A percentile compares a stretch with the other conserved stretches of the same genome.
These are phyloP conservation scores for Neopestalotiopsis rosae DNA, from an alignment of 2,329 filamentous ascomycete genomes.

Conservation along the genomic window DNA sequence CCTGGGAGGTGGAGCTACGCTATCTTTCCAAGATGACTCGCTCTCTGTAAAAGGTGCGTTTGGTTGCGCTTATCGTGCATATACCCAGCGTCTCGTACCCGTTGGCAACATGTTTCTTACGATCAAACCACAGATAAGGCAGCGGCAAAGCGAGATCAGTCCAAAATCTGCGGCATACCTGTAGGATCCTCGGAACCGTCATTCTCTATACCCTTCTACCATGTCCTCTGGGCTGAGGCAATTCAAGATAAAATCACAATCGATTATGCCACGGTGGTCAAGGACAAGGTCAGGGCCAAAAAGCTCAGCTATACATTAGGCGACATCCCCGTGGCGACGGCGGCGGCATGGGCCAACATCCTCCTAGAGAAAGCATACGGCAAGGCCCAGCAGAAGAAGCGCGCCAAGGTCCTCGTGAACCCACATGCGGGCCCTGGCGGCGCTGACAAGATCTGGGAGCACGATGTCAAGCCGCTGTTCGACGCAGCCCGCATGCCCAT, in stretches of 20 bases:
- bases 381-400: slow-evolving; percentile 69
- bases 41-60: slow-evolving; percentile 12
- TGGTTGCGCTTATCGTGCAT: not conserved
- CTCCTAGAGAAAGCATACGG: slow-evolving; percentile 76
- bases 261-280: slow-evolving; percentile 70
- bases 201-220: slow-evolving; percentile 72
- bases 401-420: slow-evolving; percentile 89
- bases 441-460: slow-evolving; percentile 75
- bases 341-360: slow-evolving; percentile 64
- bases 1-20: not conserved
- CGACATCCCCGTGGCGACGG: slow-evolving; percentile 45
- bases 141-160: slow-evolving; percentile 27
- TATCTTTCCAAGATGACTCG: slow-evolving; percentile 2
- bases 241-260: slow-evolving; percentile 67
- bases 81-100: too few relatives aligned
- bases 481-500: slow-evolving; percentile 79
- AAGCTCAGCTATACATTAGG: slow-evolving; percentile 65
- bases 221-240: slow-evolving; percentile 82
- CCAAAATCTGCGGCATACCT: slow-evolving; percentile 32
- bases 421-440: slow-evolving; percentile 85
- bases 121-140: slow-evolving; percentile 27
- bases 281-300: slow-evolving; percentile 63
- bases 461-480: slow-evolving; percentile 81
- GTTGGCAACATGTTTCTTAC: not conserved
- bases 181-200: slow-evolving; percentile 25